Percentiles rank a stretch among this genome's conserved stretches.
Evolutionary conservation across 75 land plant species (phyloP).

Genomic region (Sequoiadendron giganteum): DNA sequence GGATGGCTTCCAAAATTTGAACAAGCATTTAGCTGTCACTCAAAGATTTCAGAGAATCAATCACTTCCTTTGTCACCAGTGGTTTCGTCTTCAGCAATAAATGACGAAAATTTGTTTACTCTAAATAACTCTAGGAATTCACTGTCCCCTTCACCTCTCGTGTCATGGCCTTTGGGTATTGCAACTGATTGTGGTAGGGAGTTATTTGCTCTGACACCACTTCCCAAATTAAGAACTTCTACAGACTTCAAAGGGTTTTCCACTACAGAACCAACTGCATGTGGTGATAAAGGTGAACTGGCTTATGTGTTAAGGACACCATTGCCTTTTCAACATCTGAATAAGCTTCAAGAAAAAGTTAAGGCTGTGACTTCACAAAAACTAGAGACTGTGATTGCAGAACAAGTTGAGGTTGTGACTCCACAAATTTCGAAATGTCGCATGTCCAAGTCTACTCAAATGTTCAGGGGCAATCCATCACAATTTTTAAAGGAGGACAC

Average conservation of each 20-base stretch:
- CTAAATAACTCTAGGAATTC: constrained; percentile 8
- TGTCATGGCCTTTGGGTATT: constrained; percentile 51
- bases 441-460: neutral
- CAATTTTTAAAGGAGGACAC: neutral
- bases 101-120: constrained; percentile 11
- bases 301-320: neutral
- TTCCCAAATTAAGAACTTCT: constrained; percentile 34
- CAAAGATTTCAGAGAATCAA: neutral
- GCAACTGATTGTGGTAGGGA: constrained; percentile 41
- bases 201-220: constrained; percentile 63
- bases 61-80: neutral
- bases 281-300: neutral
- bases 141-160: constrained; percentile 74
- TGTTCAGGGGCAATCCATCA: neutral
- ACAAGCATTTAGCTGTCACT: constrained; percentile 16
- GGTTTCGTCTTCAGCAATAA: neutral
- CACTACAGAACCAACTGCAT: neutral
- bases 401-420: constrained; percentile 9
- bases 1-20: constrained; percentile 53
- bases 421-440: constrained; percentile 3
- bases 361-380: constrained; percentile 1
- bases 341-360: constrained; percentile 15
- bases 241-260: constrained; percentile 19
- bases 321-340: constrained; percentile 8
- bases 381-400: neutral